These are phyloP conservation scores for Corylus heterophylla DNA, from an alignment of 306 rosid genomes.

Conservation along the genomic window DNA sequence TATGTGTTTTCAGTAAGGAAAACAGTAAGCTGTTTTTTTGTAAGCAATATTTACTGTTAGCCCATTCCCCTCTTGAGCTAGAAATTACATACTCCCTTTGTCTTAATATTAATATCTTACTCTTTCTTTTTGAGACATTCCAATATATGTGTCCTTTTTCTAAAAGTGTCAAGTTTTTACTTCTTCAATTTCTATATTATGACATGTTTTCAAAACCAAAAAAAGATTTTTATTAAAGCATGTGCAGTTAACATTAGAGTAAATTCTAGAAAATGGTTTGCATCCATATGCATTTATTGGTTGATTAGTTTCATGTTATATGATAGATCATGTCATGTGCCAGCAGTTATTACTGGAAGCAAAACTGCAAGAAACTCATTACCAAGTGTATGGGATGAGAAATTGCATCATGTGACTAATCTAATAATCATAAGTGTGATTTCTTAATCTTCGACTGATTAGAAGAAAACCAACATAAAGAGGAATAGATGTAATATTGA, in stretches of 20 bases:
- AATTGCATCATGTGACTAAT: not conserved
- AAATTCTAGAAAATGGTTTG: not conserved
- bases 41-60: no score
- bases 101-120: not conserved
- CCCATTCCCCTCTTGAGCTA: no score
- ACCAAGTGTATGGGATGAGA: not conserved
- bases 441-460: not conserved
- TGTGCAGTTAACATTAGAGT: not conserved
- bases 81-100: no score
- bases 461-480: conserved; percentile 15
- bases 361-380: not conserved
- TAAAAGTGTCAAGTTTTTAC: not conserved
- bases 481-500: conserved; percentile 13
- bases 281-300: not conserved
- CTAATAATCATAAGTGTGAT: not conserved
- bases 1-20: no score
- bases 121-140: not conserved
- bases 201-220: no score
- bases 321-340: not conserved
- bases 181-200: not conserved
- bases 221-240: not conserved
- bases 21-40: no score
- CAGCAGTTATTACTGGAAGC: not conserved
- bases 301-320: not conserved
- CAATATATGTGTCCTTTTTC: not conserved